Base-by-base conservation (phyloP, 2,329 filamentous ascomycete species). In the Chaetothyriales sp. region DNA sequence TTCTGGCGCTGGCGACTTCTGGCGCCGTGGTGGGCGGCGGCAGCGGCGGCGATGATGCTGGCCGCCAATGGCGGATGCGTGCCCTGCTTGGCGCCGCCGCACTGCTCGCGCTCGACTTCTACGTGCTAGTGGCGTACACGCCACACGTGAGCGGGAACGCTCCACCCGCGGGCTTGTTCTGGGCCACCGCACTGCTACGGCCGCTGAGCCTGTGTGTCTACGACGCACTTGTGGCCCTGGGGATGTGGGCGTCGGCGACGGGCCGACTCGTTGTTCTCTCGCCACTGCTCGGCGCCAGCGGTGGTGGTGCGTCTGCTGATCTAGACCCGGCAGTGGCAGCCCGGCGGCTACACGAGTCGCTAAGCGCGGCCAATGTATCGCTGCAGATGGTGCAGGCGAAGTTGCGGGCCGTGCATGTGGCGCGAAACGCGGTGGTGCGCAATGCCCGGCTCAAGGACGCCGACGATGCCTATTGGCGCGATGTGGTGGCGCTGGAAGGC, bases 401-500 rank as follows among this genome's bases (percentile, higher is more conserved):
- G 65, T 66, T 94, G 54, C 81, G 78, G 59, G 86, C 85, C 0
- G 70, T 86, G 40, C 85, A 81, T 6, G 81, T 94, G 52, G 71
- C 94, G 46, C 80, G 84, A 65, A 95, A 95, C 70, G 86, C 87
- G 2, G 77, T 86, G 15, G 73, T 84, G 52, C 73, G 89, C 51
- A 86, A 95, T 68, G 75, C 79, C 56, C 77, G 77, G 44, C 70
- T 95, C 66, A 79, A 89, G 54, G 73, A 68, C 2, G 76, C 77
- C 53, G 77, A 77, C 48, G 77, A 83, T 59, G 76, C 73, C 15
- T 95, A 95, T 69, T 97, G 90, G 90, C 65, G 63, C 50, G 62
- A 65, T 10, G 67, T 70, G 33, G 77, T 83, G 51, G 75, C 73
- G 13, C 4, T 49, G 58, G n/a, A 67, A 70, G 2, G 78, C 80